Conservation (phyloP, 306 rosid species). For the Begonia peltatifolia region DNA sequence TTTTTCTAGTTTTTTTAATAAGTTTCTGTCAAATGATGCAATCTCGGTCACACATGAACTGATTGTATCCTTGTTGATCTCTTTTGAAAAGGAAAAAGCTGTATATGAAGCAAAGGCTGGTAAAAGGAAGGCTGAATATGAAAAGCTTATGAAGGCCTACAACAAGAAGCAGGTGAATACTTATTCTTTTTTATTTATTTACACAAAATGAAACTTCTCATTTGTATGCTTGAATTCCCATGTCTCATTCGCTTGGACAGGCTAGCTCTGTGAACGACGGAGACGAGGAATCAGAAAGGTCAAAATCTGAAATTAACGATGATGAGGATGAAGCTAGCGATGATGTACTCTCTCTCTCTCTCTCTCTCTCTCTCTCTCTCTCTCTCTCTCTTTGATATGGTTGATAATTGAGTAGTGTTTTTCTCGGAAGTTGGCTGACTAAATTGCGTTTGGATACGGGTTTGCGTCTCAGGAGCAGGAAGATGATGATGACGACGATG, state of each 20-base stretch:
- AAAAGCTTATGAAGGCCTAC: slow-evolving; percentile 13
- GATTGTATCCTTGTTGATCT: slow-evolving; percentile 7
- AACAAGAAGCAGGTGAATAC: slow-evolving; percentile 9
- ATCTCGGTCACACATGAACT: neutral
- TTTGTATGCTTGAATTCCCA: neutral
- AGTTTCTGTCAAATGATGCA: no score
- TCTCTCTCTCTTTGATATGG: no score
- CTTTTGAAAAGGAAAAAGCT: slow-evolving; percentile 61
- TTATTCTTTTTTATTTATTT: no score
- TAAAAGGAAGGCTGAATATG: slow-evolving; percentile 35
- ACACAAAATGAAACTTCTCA: no score
- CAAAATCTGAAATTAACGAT: slow-evolving; percentile 52
- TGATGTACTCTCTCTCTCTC: slow-evolving; percentile 51
- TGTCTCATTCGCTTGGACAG: slow-evolving; percentile 18
- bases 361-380: neutral
- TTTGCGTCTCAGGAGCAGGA: no score
- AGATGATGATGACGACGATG: no score
- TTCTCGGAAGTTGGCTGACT: no score
- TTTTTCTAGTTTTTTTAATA: no score
- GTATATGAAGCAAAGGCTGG: slow-evolving; percentile 76
- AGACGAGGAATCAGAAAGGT: slow-evolving; percentile 53
- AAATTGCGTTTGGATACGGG: no score
- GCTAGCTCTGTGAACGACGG: slow-evolving; percentile 26
- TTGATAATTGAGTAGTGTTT: no score
- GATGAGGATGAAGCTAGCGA: slow-evolving; percentile 65